phyloP scores from a whole-genome alignment of 78 protist species.

The Mastigamoeba balamuthi region DNA sequence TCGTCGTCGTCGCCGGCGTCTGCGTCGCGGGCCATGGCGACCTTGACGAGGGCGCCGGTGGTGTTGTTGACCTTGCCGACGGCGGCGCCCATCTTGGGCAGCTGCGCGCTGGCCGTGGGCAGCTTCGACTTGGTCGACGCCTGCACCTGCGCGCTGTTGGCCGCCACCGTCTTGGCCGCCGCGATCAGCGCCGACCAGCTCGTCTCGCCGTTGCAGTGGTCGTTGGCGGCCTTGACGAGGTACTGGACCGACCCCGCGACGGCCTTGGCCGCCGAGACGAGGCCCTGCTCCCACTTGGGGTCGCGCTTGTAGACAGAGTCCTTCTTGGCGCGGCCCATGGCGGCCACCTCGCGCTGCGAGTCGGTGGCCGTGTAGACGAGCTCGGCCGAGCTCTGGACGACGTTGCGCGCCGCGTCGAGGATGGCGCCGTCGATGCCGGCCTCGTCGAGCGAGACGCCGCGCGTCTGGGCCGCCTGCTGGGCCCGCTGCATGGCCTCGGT shows the following conservation, averaged over 20 bases:
- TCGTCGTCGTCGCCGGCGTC: background rate
- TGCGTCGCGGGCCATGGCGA: conserved; percentile 23
- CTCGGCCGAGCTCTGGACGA: conserved; percentile 37
- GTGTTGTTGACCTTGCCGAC: no score
- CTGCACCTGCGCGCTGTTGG: conserved; percentile 34
- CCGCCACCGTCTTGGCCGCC: conserved; percentile 51
- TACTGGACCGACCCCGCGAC: conserved; percentile 54
- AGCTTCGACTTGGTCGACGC: conserved; percentile 28
- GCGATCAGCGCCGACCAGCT: conserved; percentile 33
- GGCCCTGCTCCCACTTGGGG: conserved; percentile 58
- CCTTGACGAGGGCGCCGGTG: conserved; percentile 32
- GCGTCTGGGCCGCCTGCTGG: conserved; percentile 19
- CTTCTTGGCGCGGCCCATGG: conserved; percentile 12
- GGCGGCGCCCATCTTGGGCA: no score
- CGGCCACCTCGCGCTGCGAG: conserved; percentile 38
- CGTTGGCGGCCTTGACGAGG: conserved; percentile 37
- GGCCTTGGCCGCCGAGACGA: conserved; percentile 47
- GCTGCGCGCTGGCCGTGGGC: conserved; percentile 34
- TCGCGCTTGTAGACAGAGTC: conserved; percentile 36
- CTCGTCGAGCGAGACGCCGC: conserved; percentile 24
- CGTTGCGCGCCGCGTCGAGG: conserved; percentile 55
- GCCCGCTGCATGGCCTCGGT: conserved; percentile 36
- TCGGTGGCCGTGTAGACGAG: conserved; percentile 34
- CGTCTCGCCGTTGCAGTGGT: conserved; percentile 26
- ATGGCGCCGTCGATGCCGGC: conserved; percentile 49